phyloP scores from a whole-genome alignment of 495 filamentous ascomycete genomes.

The Darksidea phi region DNA sequence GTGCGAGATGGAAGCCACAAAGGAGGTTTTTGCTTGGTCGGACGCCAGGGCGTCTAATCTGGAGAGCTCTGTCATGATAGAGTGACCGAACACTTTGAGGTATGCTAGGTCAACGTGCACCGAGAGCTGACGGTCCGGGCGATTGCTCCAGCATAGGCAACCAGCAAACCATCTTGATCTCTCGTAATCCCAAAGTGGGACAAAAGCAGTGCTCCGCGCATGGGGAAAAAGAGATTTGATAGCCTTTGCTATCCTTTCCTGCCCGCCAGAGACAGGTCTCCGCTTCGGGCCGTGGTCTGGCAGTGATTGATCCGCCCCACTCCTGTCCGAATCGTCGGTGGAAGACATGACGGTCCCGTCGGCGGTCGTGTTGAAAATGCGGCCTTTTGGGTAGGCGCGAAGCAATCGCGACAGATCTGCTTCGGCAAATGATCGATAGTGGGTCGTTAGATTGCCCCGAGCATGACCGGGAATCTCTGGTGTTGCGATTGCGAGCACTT shows the following conservation, averaged over 20 bases:
- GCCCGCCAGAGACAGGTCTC: background rate
- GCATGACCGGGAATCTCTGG: background rate
- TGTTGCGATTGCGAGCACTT: background rate
- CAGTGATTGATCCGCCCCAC: too few species aligned
- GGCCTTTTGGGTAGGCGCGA: conserved; percentile 10
- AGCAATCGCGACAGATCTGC: conserved; percentile 17
- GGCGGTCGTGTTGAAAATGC: conserved; percentile 12
- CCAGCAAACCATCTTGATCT: conserved; percentile 29
- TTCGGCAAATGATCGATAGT: conserved; percentile 3
- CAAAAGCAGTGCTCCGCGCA: conserved; percentile 24
- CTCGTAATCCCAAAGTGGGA: conserved; percentile 32
- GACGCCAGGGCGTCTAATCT: conserved; percentile 72
- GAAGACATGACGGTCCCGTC: conserved; percentile 10
- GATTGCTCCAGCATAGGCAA: conserved; percentile 25
- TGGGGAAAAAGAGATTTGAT: background rate
- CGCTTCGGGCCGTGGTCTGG: background rate
- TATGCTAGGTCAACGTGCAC: conserved; percentile 24
- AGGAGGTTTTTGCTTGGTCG: conserved; percentile 88
- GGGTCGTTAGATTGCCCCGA: background rate
- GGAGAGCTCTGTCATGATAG: conserved; percentile 38
- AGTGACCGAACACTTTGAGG: conserved; percentile 32
- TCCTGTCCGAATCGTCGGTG: conserved; percentile 7
- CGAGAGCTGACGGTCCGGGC: conserved; percentile 12
- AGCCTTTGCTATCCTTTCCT: background rate
- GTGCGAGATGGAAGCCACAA: conserved; percentile 92